Evolutionary conservation across 1,284 basidiomycete genomes (phyloP).

Genomic region (Puccinia coronata): DNA sequence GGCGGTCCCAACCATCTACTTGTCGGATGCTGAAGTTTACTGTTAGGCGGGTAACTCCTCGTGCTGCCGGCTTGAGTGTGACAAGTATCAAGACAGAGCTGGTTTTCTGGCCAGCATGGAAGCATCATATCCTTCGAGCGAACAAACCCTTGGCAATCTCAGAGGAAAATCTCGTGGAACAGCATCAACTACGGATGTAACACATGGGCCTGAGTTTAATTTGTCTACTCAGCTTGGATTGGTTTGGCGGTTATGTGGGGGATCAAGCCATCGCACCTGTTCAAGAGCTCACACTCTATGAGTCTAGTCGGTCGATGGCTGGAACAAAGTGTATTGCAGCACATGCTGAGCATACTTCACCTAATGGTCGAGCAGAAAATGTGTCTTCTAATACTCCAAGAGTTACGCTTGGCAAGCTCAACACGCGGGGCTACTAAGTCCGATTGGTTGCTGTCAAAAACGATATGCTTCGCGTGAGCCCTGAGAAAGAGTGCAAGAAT

Average conservation of each 20-base stretch:
- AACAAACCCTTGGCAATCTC: constrained; percentile 70
- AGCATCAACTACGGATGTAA: constrained; percentile 79
- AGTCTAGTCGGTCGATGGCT: constrained; percentile 86
- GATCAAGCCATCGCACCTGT: constrained; percentile 97
- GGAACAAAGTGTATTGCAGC: constrained; percentile 65
- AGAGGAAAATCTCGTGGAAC: constrained; percentile 72
- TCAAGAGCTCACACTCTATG: constrained; percentile 91
- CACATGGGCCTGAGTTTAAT: constrained; percentile 82
- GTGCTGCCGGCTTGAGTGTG: constrained; percentile 70
- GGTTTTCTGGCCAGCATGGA: constrained; percentile 85
- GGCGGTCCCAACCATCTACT: constrained; percentile 52
- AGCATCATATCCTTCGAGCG: constrained; percentile 70
- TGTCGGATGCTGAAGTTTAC: constrained; percentile 63
- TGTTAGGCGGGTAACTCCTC: constrained; percentile 61
- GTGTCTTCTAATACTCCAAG: constrained; percentile 66
- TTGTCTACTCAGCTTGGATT: constrained; percentile 88
- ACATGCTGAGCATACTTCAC: constrained; percentile 75
- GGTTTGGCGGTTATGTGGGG: constrained; percentile 95
- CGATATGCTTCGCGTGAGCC: constrained; percentile 69
- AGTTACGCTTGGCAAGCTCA: constrained; percentile 92
- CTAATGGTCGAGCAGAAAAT: constrained; percentile 90
- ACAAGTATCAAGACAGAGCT: constrained; percentile 72
- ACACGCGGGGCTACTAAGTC: constrained; percentile 91
- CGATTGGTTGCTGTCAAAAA: constrained; percentile 92
- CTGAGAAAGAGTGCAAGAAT: not conserved